Evolutionary conservation across 768 basidiomycete genomes (phyloP), one percentile per base, ranked within the genome.

Genomic region (Coprinopsis sp.): DNA sequence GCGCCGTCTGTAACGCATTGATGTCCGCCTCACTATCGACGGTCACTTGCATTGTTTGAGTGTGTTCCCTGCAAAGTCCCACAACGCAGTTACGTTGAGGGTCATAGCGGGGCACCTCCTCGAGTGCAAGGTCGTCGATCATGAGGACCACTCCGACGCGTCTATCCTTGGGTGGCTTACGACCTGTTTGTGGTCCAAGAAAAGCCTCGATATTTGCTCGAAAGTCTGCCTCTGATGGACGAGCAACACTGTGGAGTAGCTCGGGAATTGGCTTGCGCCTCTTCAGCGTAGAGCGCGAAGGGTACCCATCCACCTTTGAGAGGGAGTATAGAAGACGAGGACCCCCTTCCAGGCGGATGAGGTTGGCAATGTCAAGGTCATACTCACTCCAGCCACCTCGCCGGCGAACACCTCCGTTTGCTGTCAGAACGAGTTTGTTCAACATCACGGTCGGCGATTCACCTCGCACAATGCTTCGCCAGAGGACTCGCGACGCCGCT

Each of bases 31-130:
- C 12, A 14, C 28, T 14, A 34, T 51, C 33, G 13, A 59, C 43
- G 14, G 22, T 43, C 7, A 31, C 31, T 4, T 54, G 54, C 7
- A 54, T 27, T 21, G 39, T 12, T 3, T 46, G 10, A 4, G 53
- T 39, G 47, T 64, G 63, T 36, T 64, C 63, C 14, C 54, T 57
- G 49, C 61, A 64, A n/a, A 61, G 28, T 4, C 60, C 61, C 5
- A 62, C n/a, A 2, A 59, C 34, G 10, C 14, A 21, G 24, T 52
- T 48, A 3, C 50, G 16, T 6, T 29, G 4, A 7, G 16, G 34
- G 31, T 58, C 49, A 47, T 53, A 62, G 0, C 58, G 51, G 23
- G 46, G 38, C 7, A 30, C 41, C 25, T 53, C 53, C 24, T 66
- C 63, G 0, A 63, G 10, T 25, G 62, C 58, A 13, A 61, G 42